phyloP scores from a whole-genome alignment of 441 rosid species.

The Gossypium davidsonii region DNA sequence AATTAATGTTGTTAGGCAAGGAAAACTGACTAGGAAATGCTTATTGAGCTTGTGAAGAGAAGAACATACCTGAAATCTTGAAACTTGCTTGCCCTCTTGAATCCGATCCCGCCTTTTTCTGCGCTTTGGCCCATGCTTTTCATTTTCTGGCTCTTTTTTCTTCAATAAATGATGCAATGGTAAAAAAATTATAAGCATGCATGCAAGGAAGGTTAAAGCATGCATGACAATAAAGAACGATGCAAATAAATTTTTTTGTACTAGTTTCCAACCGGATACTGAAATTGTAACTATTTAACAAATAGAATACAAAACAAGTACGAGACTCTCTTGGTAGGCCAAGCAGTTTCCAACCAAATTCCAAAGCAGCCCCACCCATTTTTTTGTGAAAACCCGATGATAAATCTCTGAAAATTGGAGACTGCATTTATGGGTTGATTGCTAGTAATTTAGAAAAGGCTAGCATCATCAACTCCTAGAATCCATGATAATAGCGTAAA shows the following conservation, averaged over 20 bases:
- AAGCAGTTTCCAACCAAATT: not conserved
- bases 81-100: constrained; percentile 40
- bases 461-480: not conserved
- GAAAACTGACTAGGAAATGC: not conserved
- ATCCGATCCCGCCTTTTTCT: constrained; percentile 52
- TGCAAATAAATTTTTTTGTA: not conserved
- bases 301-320: not conserved
- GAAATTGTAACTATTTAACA: not conserved
- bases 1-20: constrained; percentile 8
- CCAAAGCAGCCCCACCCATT: not conserved
- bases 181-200: not conserved
- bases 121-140: constrained; percentile 49
- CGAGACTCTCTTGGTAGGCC: not conserved
- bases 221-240: not conserved
- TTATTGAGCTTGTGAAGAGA: not conserved
- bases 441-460: not conserved
- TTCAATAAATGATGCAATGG: constrained; percentile 16
- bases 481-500: not conserved
- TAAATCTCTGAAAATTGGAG: not conserved
- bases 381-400: not conserved
- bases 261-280: not conserved
- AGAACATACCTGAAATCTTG: constrained; percentile 50
- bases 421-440: not conserved
- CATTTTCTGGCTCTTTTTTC: constrained; percentile 51
- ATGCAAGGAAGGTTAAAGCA: not conserved